Evolutionary conservation across 805 yeast genomes (phyloP), one percentile per base, ranked within the genome.

Genomic region (Yamadazyma scolyti): DNA sequence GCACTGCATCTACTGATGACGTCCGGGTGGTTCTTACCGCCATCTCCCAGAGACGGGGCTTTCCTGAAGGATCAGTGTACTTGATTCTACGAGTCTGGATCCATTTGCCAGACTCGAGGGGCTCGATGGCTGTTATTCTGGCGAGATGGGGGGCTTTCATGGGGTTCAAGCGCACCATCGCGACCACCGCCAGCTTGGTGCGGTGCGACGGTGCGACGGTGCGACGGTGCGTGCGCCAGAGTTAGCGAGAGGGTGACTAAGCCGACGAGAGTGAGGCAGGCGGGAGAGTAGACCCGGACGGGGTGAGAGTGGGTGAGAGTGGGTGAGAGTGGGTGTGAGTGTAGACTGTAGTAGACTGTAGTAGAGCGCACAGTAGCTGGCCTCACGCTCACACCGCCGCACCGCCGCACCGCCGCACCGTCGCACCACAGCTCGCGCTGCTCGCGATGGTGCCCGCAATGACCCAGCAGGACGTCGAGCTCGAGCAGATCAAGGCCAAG

Each of bases 1-100:
- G 89, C n/a, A 93, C 96, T 1, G 96, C 97, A 54, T 90, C 98
- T 16, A 81, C 68, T 4, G 73, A 75, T 9, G 78, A 60, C 7
- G 78, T 73, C 31, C 95, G 66, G 6, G 96, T 88, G 29, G 76
- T 73, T 39, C 96, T 69, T 1, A 82, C 75, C 3, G 95, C 94
- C 75, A 79, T 80, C 57, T 90, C 98, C 97, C 97, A 90, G 30
- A 78, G 81, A 23, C 97, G 71, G 21, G 39, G 39, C 23, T 51
- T 39, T 10, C 95, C 95, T 16, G 63, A 61, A 5, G 95, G 90
- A 43, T 83, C 94, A n/a, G 46, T 37, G 53, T 85, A 87, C 27
- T 75, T 71, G 41, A 86, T 66, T 50, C 75, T 81, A 37, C 79
- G 71, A 27, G 85, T 61, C 51, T 72, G 55, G 45, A 71, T 67